Evolutionary conservation across 2,329 filamentous ascomycete genomes (phyloP).

Genomic region (Alternaria rosae): DNA sequence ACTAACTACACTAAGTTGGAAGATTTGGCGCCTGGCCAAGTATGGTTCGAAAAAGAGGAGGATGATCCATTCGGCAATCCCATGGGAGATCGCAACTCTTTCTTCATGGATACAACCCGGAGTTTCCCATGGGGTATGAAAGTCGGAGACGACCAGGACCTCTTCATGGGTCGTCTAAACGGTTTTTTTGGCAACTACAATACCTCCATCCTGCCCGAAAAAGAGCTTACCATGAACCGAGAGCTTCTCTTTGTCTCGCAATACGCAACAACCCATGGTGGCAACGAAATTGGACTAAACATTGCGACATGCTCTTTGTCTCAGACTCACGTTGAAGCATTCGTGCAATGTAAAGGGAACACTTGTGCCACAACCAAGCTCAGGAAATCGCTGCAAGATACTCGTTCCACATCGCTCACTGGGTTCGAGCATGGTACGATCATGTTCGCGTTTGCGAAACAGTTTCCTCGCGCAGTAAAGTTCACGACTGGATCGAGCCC

Average conservation of each 20-base stretch:
- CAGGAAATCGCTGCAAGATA: slow-evolving; percentile 27
- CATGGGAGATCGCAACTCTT: slow-evolving; percentile 13
- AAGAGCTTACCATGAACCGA: too few species aligned
- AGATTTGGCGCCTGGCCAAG: slow-evolving; percentile 22
- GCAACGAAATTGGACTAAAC: slow-evolving; percentile 22
- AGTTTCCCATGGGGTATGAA: background rate
- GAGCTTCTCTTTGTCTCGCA: too few species aligned
- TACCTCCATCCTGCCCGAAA: too few species aligned
- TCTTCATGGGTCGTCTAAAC: slow-evolving; percentile 23
- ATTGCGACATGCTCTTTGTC: slow-evolving; percentile 28
- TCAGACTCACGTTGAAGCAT: slow-evolving; percentile 34
- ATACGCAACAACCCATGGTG: too few species aligned
- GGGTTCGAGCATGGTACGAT: slow-evolving; percentile 26
- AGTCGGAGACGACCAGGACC: slow-evolving; percentile 1
- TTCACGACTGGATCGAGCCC: slow-evolving; percentile 24
- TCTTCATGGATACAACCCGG: slow-evolving; percentile 37
- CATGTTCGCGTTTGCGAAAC: slow-evolving; percentile 1
- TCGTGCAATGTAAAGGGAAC: slow-evolving; percentile 19
- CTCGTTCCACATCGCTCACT: slow-evolving; percentile 18
- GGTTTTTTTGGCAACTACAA: slow-evolving; percentile 30
- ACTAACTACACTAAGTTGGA: slow-evolving; percentile 28
- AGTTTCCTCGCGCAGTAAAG: slow-evolving; percentile 25
- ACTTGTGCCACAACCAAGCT: slow-evolving; percentile 24
- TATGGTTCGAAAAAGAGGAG: slow-evolving; percentile 29
- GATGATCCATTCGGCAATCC: slow-evolving; percentile 19